A percentile compares a stretch with the other conserved stretches of the same genome.
Conservation (phyloP, 495 filamentous ascomycete genomes). For the Peziza echinospora region DNA sequence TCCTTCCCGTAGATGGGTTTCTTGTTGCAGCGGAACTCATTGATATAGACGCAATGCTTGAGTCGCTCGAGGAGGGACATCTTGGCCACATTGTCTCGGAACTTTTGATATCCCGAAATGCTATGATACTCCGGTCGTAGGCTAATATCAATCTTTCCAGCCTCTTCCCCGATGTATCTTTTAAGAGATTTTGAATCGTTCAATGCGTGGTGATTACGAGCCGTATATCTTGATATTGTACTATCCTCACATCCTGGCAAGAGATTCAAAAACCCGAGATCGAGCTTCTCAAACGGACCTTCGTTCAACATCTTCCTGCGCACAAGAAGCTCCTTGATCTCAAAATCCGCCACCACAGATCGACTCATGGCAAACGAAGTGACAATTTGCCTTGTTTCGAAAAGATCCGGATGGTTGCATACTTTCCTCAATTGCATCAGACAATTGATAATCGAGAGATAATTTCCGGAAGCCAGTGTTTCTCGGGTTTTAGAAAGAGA, state of each 20-base stretch:
- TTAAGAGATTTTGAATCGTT: slow-evolving; percentile 5
- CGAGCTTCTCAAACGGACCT: slow-evolving; percentile 42
- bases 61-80: slow-evolving; percentile 57
- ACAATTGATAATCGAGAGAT: slow-evolving; percentile 94
- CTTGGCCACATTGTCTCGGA: slow-evolving; percentile 47
- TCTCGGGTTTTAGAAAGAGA: slow-evolving; percentile 75
- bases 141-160: slow-evolving; percentile 24
- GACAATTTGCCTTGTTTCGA: slow-evolving; percentile 93
- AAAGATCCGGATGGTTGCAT: slow-evolving; percentile 95
- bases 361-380: slow-evolving; percentile 86
- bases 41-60: slow-evolving; percentile 58
- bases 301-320: slow-evolving; percentile 42
- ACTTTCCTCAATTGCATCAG: slow-evolving; percentile 95
- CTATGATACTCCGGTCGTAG: slow-evolving; percentile 34
- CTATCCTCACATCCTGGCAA: slow-evolving; percentile 50
- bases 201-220: slow-evolving; percentile 22
- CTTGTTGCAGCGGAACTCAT: slow-evolving; percentile 57
- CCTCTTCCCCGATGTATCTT: slow-evolving; percentile 8
- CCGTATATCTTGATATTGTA: slow-evolving; percentile 19
- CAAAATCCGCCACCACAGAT: slow-evolving; percentile 58
- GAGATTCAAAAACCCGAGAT: slow-evolving; percentile 61
- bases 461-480: slow-evolving; percentile 83
- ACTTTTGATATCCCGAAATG: slow-evolving; percentile 45
- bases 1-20: slow-evolving; percentile 60
- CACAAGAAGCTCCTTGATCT: slow-evolving; percentile 51